Conservation (phyloP, 2,329 filamentous ascomycete genomes). For the Colletotrichum sojae region DNA sequence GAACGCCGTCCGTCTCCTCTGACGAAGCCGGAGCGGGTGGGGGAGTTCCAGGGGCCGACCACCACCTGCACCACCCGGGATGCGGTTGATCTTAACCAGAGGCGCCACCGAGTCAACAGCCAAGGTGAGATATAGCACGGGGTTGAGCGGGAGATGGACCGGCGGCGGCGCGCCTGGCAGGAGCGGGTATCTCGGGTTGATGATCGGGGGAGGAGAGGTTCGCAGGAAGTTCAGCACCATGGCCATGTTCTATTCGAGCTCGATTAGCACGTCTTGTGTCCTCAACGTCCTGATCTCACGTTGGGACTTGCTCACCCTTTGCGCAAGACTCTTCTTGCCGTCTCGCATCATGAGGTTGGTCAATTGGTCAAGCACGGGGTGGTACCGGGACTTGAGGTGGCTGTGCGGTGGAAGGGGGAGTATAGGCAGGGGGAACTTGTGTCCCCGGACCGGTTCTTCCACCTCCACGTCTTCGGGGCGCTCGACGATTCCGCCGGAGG, state of each 20-base stretch:
- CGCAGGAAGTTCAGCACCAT: conserved; percentile 87
- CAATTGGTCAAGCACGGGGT: conserved; percentile 87
- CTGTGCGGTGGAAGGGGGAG: conserved; percentile 73
- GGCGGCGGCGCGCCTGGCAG: conserved; percentile 84
- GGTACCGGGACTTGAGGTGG: conserved; percentile 85
- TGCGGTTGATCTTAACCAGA: conserved; percentile 82
- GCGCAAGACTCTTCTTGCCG: conserved; percentile 91
- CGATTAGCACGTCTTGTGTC: not conserved
- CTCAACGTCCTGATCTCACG: not conserved
- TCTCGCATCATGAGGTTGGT: conserved; percentile 93
- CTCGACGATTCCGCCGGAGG: conserved; percentile 47
- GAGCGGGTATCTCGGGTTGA: conserved; percentile 79
- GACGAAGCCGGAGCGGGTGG: conserved; percentile 79
- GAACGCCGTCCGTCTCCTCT: conserved; percentile 84
- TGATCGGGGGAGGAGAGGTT: conserved; percentile 83
- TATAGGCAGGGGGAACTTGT: conserved; percentile 83
- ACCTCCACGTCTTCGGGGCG: conserved; percentile 47
- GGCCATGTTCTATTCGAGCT: conserved; percentile 80
- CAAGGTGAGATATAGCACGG: conserved; percentile 88
- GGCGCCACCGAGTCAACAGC: conserved; percentile 95
- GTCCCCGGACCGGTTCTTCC: conserved; percentile 17
- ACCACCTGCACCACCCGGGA: conserved; percentile 87
- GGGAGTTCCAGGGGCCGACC: conserved; percentile 88
- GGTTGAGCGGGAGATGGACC: conserved; percentile 87
- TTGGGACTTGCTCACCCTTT: conserved; percentile 75